Conservation (phyloP, 768 basidiomycete genomes). For the Rubroboletus pulcherrimus region DNA sequence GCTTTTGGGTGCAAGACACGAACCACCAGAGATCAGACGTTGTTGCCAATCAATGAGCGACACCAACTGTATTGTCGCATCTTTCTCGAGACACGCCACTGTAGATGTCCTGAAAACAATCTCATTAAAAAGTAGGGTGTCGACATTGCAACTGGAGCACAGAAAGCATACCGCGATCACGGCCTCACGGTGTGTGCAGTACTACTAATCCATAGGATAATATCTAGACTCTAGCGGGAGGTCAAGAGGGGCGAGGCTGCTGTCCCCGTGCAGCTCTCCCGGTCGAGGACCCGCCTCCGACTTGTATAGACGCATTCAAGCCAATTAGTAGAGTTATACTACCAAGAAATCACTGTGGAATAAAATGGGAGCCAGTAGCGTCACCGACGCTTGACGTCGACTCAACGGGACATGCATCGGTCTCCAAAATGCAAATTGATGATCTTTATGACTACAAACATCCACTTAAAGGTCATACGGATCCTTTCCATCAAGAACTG, state of each 20-base stretch:
- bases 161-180: neutral
- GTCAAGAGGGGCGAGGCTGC: too few species aligned
- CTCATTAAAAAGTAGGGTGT: neutral
- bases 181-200: neutral
- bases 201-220: neutral
- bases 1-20: neutral
- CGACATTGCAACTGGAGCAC: neutral
- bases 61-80: too few species aligned
- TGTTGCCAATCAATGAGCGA: neutral
- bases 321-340: too few species aligned
- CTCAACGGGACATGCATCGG: neutral
- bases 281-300: too few species aligned
- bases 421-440: slow-evolving; percentile 13
- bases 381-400: neutral
- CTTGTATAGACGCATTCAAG: neutral
- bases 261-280: too few species aligned
- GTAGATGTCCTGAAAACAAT: neutral
- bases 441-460: slow-evolving; percentile 3
- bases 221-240: too few species aligned
- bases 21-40: neutral
- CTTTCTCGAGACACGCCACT: too few species aligned
- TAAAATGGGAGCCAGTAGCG: neutral
- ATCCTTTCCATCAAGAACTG: slow-evolving; percentile 7
- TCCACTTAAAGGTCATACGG: neutral
- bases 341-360: neutral